Base-by-base conservation (phyloP, 148 eudicot species). In the Persicaria tinctoria region DNA sequence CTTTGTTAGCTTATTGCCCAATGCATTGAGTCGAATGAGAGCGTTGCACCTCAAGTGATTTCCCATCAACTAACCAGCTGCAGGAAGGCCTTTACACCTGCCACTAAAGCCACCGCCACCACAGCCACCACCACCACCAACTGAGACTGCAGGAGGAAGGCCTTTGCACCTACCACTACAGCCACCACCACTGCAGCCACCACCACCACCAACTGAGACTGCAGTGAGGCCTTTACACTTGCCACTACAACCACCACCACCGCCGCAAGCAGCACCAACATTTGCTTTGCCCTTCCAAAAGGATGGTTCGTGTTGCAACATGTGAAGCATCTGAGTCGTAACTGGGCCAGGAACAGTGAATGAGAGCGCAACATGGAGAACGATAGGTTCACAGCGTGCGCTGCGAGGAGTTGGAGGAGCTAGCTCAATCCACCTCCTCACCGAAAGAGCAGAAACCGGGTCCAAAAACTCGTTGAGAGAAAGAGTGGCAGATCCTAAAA, bases 351-450 rank as follows among this genome's bases (percentile, higher is more conserved):
- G 97, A 77, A 85, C 57, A 49, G 91, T 89, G 81, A 88, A 89
- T 48, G 99, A 96, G 51, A 89, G 47, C 32, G 90, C 88, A 77
- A 93, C 86, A 73, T 83, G 85, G 48, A 96, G 79, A 46, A 80
- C 80, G 70, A 88, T 86, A 6, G 97, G 90, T 70, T 88, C 79
- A 17, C 89, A 70, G 70, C 72, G 69, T 45, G 38, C 69, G 57
- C 20, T 53, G 41, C 14, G 17, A 41, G 47, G 68, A 63, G 46
- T 63, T 70, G 68, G 77, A 6, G 96, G 90, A 74, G 73, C 83
- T 77, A 92, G 76, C 45, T 87, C 84, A 54, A 96, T 71, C 99
- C 97, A 92, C 83, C 86, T 90, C 70, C 89, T 90, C 48, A 86
- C 66, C 0, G 85, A 87, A 80, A 96, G 93, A 74, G 78, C 77